phyloP scores from a whole-genome alignment of 495 filamentous ascomycete species.

The Neurospora africana region DNA sequence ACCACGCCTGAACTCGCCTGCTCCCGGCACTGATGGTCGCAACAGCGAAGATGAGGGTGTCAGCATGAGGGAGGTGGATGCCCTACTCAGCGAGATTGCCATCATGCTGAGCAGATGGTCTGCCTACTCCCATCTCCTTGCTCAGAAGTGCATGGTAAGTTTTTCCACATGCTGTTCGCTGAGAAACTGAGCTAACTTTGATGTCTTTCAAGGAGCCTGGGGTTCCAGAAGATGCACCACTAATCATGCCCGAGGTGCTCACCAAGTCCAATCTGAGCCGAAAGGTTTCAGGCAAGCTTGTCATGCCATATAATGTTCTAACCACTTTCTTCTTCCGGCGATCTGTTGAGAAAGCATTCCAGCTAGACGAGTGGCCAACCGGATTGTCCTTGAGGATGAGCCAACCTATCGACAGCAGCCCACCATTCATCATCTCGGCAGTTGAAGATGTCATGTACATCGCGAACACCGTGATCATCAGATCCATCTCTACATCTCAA shows the following conservation, averaged over 20 bases:
- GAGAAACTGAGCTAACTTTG: conserved; percentile 10
- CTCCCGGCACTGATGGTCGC: conserved; percentile 42
- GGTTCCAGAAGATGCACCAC: conserved; percentile 31
- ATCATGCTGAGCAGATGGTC: conserved; percentile 92
- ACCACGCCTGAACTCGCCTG: conserved; percentile 52
- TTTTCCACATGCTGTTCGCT: background rate
- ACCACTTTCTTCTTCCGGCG: conserved; percentile 93
- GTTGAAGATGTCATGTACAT: conserved; percentile 99
- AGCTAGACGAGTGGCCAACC: conserved; percentile 86
- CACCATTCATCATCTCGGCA: conserved; percentile 87
- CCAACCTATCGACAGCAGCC: conserved; percentile 55
- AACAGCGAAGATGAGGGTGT: conserved; percentile 77
- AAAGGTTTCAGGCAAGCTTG: conserved; percentile 65
- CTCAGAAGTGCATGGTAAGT: conserved; percentile 69
- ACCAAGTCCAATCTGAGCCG: conserved; percentile 59
- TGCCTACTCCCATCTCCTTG: conserved; percentile 79
- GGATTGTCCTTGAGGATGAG: conserved; percentile 65
- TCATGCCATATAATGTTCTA: conserved; percentile 72
- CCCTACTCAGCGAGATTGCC: conserved; percentile 71
- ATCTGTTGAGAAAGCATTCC: conserved; percentile 93
- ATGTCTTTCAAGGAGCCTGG: conserved; percentile 28
- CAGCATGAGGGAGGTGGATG: conserved; percentile 90
- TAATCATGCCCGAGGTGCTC: conserved; percentile 59
- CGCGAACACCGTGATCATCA: conserved; percentile 79
- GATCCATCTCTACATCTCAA: conserved; percentile 78